A percentile compares a stretch with the other conserved stretches of the same genome.
Conservation (phyloP, 352 stramenopile species). For the Phytophthora palmivora region DNA sequence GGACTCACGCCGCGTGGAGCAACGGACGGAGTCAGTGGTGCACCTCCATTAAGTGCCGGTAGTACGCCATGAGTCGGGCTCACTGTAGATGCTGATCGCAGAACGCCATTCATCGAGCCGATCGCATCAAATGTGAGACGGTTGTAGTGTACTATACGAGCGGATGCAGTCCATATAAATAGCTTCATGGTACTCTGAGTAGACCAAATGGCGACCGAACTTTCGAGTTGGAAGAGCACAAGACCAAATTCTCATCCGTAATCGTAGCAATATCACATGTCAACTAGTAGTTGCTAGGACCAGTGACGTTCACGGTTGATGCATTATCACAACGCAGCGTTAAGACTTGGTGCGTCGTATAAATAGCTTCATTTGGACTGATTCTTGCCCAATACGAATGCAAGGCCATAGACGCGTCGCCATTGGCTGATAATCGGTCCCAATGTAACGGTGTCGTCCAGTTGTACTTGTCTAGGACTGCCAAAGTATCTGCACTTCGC, state of each 20-base stretch:
- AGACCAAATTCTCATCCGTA: no score
- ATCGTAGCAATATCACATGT: no score
- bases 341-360: no score
- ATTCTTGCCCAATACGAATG: no score
- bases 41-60: conserved; percentile 12
- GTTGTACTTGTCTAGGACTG: conserved; percentile 23
- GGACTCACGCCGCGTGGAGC: conserved; percentile 21
- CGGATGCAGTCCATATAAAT: conserved; percentile 22
- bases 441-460: conserved; percentile 19
- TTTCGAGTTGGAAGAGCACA: no score
- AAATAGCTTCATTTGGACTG: no score
- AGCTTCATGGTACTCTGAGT: no score
- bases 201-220: no score
- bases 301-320: no score
- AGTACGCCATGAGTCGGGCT: conserved; percentile 5
- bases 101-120: neutral
- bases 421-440: conserved; percentile 9
- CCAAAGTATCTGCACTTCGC: conserved; percentile 18
- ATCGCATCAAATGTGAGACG: conserved; percentile 6
- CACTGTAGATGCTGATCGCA: neutral
- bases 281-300: no score
- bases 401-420: no score
- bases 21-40: neutral
- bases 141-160: conserved; percentile 1
- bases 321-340: no score